Evolutionary conservation across 495 filamentous ascomycete genomes (phyloP), one percentile per base, ranked within the genome.

Genomic region (Thozetella sp.): DNA sequence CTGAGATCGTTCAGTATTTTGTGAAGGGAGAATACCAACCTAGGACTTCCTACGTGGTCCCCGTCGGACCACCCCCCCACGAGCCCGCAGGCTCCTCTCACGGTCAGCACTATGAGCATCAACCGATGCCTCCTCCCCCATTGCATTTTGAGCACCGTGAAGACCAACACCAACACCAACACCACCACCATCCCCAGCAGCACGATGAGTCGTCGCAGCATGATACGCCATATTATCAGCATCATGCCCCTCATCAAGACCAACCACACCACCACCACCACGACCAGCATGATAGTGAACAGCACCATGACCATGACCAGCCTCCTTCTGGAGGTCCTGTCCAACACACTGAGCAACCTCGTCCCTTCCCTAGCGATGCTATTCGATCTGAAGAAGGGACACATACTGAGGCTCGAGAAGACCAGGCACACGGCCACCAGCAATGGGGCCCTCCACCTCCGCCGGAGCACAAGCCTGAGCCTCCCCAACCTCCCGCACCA

Each of bases 1-100:
- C 76, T 11, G 71, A 75, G n/a, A 52, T 83, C 19, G 79, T 83
- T 10, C 80, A 77, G 55, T 82, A 81, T 59, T 73, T 79, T 50
- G 79, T 79, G 2, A 81, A 80, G 62, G 82, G 82, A 48, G 82
- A 84, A 75, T 83, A 74, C 53, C 73, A 83, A 25, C 80, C 80
- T n/a, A 65, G 56, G n/a, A 55, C 53, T 51, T 58, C 63, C 19
- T 67, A 67, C 55, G 55, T 62, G 48, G 62, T 67, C 13, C 63
- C 72, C 25, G 61, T 64, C 57, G 70, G 68, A 65, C 64, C 68
- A 58, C 67, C 64, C 22, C 30, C 67, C 45, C 43, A 43, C 30
- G 24, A 58, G 22, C 43, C 56, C 24, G 3, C 57, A 6, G 25
- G 45, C n/a, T 26, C 27, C 17, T 59, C 51, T 13, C 37, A 72